Percentiles rank a stretch among this genome's conserved stretches.
Conservation (phyloP, 495 filamentous ascomycete species). For the Chaetomium cochliodes region DNA sequence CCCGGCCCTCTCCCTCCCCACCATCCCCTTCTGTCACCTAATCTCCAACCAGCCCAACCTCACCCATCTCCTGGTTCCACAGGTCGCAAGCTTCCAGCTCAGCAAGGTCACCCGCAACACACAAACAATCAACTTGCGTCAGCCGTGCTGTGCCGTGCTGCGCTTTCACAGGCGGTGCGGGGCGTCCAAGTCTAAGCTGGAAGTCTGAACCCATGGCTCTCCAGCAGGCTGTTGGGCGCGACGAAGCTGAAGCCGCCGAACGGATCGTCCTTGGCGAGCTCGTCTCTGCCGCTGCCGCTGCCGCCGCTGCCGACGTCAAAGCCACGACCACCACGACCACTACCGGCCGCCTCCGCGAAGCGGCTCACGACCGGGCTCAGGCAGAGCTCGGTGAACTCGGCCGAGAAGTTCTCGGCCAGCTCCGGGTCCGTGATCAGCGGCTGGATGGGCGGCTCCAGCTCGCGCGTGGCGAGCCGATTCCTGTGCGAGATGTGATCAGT, state of each 20-base stretch:
- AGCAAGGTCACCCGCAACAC: slow-evolving; percentile 1
- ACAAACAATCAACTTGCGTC: not conserved
- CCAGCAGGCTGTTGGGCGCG: slow-evolving; percentile 81
- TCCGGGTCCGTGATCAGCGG: slow-evolving; percentile 93
- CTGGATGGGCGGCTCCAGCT: slow-evolving; percentile 80
- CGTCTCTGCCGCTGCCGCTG: slow-evolving; percentile 33
- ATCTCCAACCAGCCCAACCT: not conserved
- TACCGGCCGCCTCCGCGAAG: slow-evolving; percentile 37
- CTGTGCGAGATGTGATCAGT: too few species aligned
- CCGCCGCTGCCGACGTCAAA: slow-evolving; percentile 20
- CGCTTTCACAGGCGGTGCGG: not conserved
- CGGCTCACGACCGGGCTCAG: slow-evolving; percentile 66
- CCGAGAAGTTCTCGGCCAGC: slow-evolving; percentile 89
- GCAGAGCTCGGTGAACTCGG: slow-evolving; percentile 80
- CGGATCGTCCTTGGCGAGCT: slow-evolving; percentile 58
- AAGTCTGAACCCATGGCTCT: slow-evolving; percentile 43
- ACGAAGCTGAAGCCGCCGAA: slow-evolving; percentile 98
- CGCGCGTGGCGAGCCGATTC: slow-evolving; percentile 72
- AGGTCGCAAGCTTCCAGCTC: slow-evolving; percentile 4
- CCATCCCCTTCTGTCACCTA: not conserved
- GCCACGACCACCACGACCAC: slow-evolving; percentile 31
- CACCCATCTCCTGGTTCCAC: not conserved
- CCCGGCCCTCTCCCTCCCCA: not conserved
- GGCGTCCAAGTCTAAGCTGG: not conserved
- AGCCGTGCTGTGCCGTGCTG: not conserved